phyloP scores from a whole-genome alignment of 345 rosid genomes.

The Gossypium rotundifolium region DNA sequence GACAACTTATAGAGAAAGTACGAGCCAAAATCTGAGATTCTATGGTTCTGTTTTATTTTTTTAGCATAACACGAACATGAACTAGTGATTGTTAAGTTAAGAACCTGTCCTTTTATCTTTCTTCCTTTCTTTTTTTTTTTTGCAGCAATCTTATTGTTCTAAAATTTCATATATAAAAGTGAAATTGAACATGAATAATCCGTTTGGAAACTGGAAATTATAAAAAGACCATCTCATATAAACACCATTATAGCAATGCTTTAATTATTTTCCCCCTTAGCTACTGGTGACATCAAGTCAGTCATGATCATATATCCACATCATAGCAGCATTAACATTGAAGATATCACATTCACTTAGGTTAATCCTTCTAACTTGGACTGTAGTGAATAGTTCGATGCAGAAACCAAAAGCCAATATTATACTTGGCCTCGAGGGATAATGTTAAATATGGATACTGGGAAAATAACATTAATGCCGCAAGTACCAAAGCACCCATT shows the following conservation, averaged over 20 bases:
- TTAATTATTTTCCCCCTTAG: not conserved
- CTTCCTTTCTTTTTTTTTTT: not conserved
- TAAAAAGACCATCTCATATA: too few relatives aligned
- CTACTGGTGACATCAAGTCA: not conserved
- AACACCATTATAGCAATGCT: not conserved
- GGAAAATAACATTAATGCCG: not conserved
- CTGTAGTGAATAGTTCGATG: too few relatives aligned
- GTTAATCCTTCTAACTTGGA: too few relatives aligned
- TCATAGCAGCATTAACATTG: too few relatives aligned
- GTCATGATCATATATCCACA: too few relatives aligned
- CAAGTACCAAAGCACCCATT: not conserved
- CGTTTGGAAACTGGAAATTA: too few relatives aligned
- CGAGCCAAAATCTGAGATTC: conserved; percentile 50
- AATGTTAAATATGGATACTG: too few relatives aligned
- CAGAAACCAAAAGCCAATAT: too few relatives aligned
- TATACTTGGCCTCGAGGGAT: too few relatives aligned
- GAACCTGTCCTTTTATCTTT: not conserved
- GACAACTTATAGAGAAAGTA: conserved; percentile 68
- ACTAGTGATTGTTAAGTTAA: not conserved
- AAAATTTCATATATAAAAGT: not conserved
- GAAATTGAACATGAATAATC: too few relatives aligned
- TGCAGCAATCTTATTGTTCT: not conserved
- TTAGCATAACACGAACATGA: not conserved
- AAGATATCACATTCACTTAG: too few relatives aligned
- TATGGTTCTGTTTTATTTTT: not conserved